Percentiles rank a stretch among this genome's conserved stretches.
phyloP scores from a whole-genome alignment of 129 eudicot species.

The Saposhnikovia divaricata region DNA sequence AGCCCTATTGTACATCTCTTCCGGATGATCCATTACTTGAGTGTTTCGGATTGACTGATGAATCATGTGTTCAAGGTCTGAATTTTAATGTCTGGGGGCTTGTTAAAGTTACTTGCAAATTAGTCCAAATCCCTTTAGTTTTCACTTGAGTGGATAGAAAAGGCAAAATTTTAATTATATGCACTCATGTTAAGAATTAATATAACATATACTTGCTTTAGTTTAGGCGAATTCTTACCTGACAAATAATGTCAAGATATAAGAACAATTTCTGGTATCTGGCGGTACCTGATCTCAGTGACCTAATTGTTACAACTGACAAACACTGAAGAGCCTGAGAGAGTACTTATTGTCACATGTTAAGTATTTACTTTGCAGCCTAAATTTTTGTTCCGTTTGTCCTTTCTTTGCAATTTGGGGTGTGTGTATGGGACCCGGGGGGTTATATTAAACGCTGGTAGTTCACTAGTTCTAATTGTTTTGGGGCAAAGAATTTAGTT shows the following conservation, averaged over 20 bases:
- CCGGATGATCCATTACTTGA: slow-evolving; percentile 92
- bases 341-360: neutral
- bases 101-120: neutral
- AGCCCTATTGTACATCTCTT: slow-evolving; percentile 87
- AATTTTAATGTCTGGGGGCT: neutral
- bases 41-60: slow-evolving; percentile 53
- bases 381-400: neutral
- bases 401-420: neutral
- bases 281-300: neutral
- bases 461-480: neutral
- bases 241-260: neutral
- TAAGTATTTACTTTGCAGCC: neutral
- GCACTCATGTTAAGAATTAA: neutral
- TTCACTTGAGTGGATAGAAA: neutral
- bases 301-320: too few species aligned
- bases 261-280: neutral
- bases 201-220: neutral
- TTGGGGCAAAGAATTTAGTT: neutral
- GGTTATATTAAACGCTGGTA: neutral
- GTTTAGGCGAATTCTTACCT: neutral
- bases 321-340: too few species aligned
- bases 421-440: neutral
- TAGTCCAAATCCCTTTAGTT: neutral
- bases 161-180: neutral
- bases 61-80: slow-evolving; percentile 54